These are phyloP conservation scores for Canna indica DNA, from an alignment of 176 grass and related monocot species.

Conservation along the genomic window DNA sequence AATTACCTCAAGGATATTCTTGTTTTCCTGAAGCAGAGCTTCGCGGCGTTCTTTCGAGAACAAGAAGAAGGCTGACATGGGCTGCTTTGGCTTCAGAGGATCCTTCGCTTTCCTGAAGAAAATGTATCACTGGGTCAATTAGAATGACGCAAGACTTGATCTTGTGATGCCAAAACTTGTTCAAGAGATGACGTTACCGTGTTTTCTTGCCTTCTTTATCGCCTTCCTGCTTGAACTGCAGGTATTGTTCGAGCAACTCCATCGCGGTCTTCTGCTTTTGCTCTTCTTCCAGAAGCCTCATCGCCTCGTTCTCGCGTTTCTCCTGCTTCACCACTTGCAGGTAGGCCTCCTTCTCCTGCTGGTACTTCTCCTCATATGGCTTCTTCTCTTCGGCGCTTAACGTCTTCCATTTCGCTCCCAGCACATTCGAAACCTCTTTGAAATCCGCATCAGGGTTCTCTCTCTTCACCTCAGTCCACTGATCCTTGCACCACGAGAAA, in stretches of 20 bases:
- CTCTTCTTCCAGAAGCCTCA: slow-evolving; percentile 89
- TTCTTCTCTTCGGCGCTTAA: slow-evolving; percentile 53
- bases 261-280: slow-evolving; percentile 71
- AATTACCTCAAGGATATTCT: slow-evolving; percentile 57
- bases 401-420: slow-evolving; percentile 69
- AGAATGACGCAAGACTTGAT: not conserved
- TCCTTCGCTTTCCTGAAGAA: slow-evolving; percentile 64
- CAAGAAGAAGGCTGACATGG: slow-evolving; percentile 72
- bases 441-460: slow-evolving; percentile 60
- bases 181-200: slow-evolving; percentile 19
- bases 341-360: slow-evolving; percentile 69
- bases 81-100: slow-evolving; percentile 71
- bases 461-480: slow-evolving; percentile 73
- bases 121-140: not conserved
- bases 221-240: slow-evolving; percentile 70
- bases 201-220: slow-evolving; percentile 36
- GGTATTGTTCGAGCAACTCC: slow-evolving; percentile 75
- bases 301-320: slow-evolving; percentile 74
- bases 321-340: slow-evolving; percentile 72
- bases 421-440: slow-evolving; percentile 54
- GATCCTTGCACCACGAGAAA: slow-evolving; percentile 68
- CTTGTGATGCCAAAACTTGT: no score
- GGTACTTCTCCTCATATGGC: slow-evolving; percentile 87
- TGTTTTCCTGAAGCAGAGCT: slow-evolving; percentile 38
- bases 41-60: slow-evolving; percentile 58